A percentile compares a stretch with the other conserved stretches of the same genome.
Evolutionary conservation across 2,329 filamentous ascomycete genomes (phyloP).

Genomic region (Rutstroemia sp.): DNA sequence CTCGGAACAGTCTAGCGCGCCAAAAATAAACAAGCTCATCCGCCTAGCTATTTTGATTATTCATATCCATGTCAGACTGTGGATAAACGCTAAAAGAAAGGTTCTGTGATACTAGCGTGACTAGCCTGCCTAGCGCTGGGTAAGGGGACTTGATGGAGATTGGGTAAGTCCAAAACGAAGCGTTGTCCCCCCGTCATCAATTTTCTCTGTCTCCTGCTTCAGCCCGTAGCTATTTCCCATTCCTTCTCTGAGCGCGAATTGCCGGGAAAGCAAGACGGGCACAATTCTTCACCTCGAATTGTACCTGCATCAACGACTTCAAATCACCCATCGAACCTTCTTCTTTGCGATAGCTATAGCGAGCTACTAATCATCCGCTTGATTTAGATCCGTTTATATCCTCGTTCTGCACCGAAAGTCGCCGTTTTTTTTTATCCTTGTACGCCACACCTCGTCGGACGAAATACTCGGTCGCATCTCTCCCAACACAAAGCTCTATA

Average conservation of each 20-base stretch:
- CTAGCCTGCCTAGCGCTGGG: background rate
- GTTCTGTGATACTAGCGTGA: background rate
- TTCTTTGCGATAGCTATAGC: background rate
- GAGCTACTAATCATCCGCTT: background rate
- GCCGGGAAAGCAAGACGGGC: background rate
- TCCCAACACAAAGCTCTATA: background rate
- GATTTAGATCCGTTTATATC: background rate
- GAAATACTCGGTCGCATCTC: background rate
- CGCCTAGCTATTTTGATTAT: background rate
- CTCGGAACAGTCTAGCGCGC: too few species aligned
- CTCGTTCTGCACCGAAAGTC: background rate
- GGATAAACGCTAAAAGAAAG: too few species aligned
- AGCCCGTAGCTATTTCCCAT: background rate
- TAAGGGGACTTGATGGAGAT: background rate
- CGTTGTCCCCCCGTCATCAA: slow-evolving; percentile 8
- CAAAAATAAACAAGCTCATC: too few species aligned
- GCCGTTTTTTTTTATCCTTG: background rate
- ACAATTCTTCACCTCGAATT: background rate
- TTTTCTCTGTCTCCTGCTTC: background rate
- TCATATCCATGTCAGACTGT: background rate
- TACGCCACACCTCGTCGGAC: background rate
- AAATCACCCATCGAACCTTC: background rate
- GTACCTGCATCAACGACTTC: background rate
- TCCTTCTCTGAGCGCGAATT: slow-evolving; percentile 2
- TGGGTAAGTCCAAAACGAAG: background rate